Base-by-base conservation (phyloP, 2,329 filamentous ascomycete species). In the Arachnomyces sp. region DNA sequence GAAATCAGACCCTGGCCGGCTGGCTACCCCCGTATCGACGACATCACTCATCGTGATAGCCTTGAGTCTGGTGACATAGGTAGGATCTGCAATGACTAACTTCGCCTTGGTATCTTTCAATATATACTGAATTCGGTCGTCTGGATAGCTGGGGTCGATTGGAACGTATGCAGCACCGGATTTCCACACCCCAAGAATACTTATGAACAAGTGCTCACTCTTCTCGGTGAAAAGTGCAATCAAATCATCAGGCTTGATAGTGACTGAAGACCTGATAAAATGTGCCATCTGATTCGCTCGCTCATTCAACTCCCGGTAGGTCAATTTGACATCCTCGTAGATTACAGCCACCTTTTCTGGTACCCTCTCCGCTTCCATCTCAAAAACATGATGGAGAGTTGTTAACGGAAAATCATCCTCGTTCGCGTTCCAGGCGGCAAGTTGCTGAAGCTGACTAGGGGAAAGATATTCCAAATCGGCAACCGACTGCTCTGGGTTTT, bases 61-160 rank as follows among this genome's bases (percentile, higher is more conserved):
- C 14, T 7, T 13, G 13, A 25, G 14, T 36, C 12, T 5, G 17
- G 12, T 5, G 2, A 25, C 12, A 28, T 37, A 13, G 11, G 31
- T 17, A 20, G 35, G 28, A 1, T 34, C 36, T n/a, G 34, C 28
- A 15, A 42, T 31, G 11, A 42, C 29, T 6, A 42, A 16, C 9
- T n/a, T 13, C 14, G 35, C 34, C 7, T 38, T 15, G 18, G 35
- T 33, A 7, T 42, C 29, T n/a, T 17, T 13, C 16, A 42, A 30
- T n/a, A 45, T 45, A 11, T 14, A 31, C 7, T 31, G 14, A n/a
- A 38, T 36, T 7, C 39, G 14, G 6, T 39, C 37, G 3, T 9
- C 11, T 6, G 42, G 20, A 3, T 34, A 28, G 15, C 36, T 31
- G 12, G 42, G 42, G 28, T 43, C 42, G 32, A 43, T 32, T 29